phyloP scores from a whole-genome alignment of 768 basidiomycete genomes.

The Chlorophyllum brunneum region DNA sequence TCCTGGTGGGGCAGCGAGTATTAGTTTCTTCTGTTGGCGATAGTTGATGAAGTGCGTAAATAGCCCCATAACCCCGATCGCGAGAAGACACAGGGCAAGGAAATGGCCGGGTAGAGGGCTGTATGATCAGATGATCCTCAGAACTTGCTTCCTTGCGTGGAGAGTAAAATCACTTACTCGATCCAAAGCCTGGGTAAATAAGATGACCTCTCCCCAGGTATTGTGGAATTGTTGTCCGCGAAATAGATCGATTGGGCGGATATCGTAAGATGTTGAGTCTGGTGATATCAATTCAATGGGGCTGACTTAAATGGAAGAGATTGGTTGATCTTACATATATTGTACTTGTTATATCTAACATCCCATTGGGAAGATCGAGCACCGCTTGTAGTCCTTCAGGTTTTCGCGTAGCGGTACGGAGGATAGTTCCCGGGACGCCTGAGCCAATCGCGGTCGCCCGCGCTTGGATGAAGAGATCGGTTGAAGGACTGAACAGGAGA shows the following conservation, averaged over 20 bases:
- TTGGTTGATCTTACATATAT: slow-evolving; percentile 44
- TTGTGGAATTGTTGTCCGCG: slow-evolving; percentile 30
- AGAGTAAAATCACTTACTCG: slow-evolving; percentile 40
- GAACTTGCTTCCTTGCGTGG: not conserved
- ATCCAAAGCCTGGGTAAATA: slow-evolving; percentile 49
- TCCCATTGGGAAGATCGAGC: slow-evolving; percentile 47
- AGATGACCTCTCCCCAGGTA: slow-evolving; percentile 37
- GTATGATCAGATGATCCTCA: not conserved
- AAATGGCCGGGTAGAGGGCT: slow-evolving; percentile 52
- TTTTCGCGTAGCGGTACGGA: slow-evolving; percentile 42
- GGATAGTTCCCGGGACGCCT: slow-evolving; percentile 61
- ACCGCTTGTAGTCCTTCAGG: slow-evolving; percentile 37
- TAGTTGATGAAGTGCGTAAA: slow-evolving; percentile 45
- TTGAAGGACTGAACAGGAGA: slow-evolving; percentile 36
- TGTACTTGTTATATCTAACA: slow-evolving; percentile 44
- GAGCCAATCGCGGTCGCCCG: slow-evolving; percentile 45
- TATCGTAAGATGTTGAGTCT: slow-evolving; percentile 56
- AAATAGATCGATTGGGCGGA: slow-evolving; percentile 62
- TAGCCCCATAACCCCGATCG: slow-evolving; percentile 45
- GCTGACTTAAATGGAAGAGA: not conserved
- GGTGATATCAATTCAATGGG: slow-evolving; percentile 2
- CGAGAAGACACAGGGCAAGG: slow-evolving; percentile 45
- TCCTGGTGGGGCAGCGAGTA: slow-evolving; percentile 53
- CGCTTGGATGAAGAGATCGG: slow-evolving; percentile 45
- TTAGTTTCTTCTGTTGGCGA: slow-evolving; percentile 42